Evolutionary conservation across 2,329 filamentous ascomycete genomes (phyloP), one percentile per base, ranked within the genome.

Genomic region (Cyphellophora attinorum): DNA sequence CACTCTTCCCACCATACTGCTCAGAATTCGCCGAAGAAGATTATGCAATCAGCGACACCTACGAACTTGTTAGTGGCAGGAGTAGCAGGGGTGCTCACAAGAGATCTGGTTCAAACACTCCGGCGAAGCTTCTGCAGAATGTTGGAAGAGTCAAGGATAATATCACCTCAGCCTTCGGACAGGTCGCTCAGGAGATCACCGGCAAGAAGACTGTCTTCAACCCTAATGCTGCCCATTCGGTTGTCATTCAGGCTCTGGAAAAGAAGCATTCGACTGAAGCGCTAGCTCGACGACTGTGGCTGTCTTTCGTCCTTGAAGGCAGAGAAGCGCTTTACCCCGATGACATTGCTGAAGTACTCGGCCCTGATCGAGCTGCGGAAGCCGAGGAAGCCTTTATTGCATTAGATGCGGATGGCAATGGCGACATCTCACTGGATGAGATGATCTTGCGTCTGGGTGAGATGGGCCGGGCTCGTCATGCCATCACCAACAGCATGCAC

Each of bases 261-360:
- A 89, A 85, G 62, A 77, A 74, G 28, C 70, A 72, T 40, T 83
- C 85, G 5, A 85, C 86, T 0, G 88, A 96, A 56, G 91, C 91
- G n/a, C 65, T 96, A 38, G 88, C 85, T n/a, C 81, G 77, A 47
- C 81, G 91, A 51, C 80, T 96, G 43, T 96, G 91, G 91, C 93
- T 95, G 85, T 95, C 88, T 1, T 93, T 95, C 54, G 91, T 94
- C 2, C 76, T 91, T 3, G 89, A 96, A 59, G 86, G 85, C 49
- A 79, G 79, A 39, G 85, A 95, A 27, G 67, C 79, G 1, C 68
- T 98, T 6, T 84, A 74, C 47, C 60, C 73, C 6, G 85, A 94
- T 4, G 91, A 98, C 54, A 72, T 98, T 23, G 56, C 79, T 18
- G 89, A 96, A 55, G 89, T 96, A 6, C 78, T 98, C 39, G 89